These are phyloP conservation scores for Aspergillus tanneri DNA, from an alignment of 2,329 filamentous ascomycete species.

Conservation along the genomic window DNA sequence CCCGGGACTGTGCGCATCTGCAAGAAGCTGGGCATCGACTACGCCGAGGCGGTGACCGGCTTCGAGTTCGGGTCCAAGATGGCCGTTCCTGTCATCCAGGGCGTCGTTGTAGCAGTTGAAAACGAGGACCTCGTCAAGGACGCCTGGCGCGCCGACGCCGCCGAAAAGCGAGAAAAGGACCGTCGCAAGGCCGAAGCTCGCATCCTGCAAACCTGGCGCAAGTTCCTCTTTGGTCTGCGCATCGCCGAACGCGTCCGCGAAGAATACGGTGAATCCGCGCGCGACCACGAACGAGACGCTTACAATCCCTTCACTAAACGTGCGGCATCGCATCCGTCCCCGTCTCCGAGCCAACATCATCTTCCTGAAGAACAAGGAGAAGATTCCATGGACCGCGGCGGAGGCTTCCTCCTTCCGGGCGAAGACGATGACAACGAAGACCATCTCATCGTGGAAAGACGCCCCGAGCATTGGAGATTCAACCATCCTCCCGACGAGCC, in stretches of 20 bases:
- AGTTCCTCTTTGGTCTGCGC: constrained; percentile 79
- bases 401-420: constrained; percentile 34
- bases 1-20: constrained; percentile 77
- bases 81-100: constrained; percentile 87
- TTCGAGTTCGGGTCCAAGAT: constrained; percentile 96
- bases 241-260: constrained; percentile 74
- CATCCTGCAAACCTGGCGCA: constrained; percentile 76
- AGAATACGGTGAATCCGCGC: constrained; percentile 62
- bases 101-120: constrained; percentile 83
- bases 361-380: constrained; percentile 6
- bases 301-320: constrained; percentile 38
- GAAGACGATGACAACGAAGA: constrained; percentile 30
- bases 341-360: neutral
- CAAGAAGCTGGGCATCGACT: constrained; percentile 80
- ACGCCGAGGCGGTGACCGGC: constrained; percentile 88
- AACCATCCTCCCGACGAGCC: neutral
- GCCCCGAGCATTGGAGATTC: constrained; percentile 9
- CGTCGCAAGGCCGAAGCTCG: constrained; percentile 76
- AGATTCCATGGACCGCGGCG: constrained; percentile 28
- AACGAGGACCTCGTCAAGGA: constrained; percentile 72
- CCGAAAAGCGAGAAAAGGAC: constrained; percentile 73
- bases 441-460: constrained; percentile 33
- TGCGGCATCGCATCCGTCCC: neutral
- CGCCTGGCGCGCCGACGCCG: constrained; percentile 75
- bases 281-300: constrained; percentile 30